Evolutionary conservation across 2,329 filamentous ascomycete genomes (phyloP), one percentile per base, ranked within the genome.

Genomic region (Bipolaris cookei): DNA sequence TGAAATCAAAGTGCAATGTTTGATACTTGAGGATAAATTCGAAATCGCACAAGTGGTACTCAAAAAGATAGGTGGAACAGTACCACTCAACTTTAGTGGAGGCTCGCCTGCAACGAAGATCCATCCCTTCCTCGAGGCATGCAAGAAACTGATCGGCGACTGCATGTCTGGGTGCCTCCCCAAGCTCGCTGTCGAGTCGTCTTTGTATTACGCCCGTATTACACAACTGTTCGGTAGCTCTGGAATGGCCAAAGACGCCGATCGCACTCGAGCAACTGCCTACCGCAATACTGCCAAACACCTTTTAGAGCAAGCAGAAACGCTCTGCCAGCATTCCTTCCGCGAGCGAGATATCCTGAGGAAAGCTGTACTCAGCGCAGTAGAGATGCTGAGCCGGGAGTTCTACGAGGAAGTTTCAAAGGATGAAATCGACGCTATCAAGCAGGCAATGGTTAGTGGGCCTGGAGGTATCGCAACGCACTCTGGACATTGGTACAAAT

Each of bases 401-500:
- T 74, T 73, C 61, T 81, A 82, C 51, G 74, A 79, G 25, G 58
- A 70, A 1, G 74, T 82, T 1, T 79, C 79, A 0, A 54, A 69
- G 0, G 76, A 80, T 14, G 81, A 83, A 61, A 42, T 81, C 6
- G 68, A 67, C 0, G 75, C 77, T 2, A 80, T 84, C 56, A 81
- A 81, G 43, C 50, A 61, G 1, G 81, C 81, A 1, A 84, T 84
- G 81, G 72, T 80, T 3, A 74, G 62, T 1, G 82, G 82, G 6
- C 60, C 68, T 0, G 34, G 56, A 1, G 79, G 79, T 0, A 79
- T 80, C 16, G 68, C 72, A 0, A 78, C 75, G 0, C 74, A 79
- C 43, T 76, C 76, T 0, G 86, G 87, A 0, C 84, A 88, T 61
- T 89, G 86, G 86, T 89, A 88, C 69, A 78, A 74, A 0, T 88